Evolutionary conservation across 768 basidiomycete species (phyloP).

Genomic region (Thelephora aurantiotincta): DNA sequence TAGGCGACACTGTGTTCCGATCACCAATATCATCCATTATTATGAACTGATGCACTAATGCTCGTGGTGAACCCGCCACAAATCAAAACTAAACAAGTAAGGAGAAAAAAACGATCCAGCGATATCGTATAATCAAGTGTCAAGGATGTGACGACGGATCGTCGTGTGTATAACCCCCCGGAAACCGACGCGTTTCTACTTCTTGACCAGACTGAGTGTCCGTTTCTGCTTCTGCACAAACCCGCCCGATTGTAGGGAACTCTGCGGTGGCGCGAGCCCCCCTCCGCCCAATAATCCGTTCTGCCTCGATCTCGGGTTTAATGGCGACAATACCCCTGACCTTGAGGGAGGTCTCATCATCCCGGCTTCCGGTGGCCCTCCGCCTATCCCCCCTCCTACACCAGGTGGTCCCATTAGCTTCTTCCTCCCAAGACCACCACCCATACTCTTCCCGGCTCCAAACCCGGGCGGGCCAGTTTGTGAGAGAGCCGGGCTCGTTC

Average conservation of each 20-base stretch:
- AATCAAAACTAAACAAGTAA: background rate
- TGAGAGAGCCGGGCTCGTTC: constrained; percentile 9
- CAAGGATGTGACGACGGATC: too few relatives aligned
- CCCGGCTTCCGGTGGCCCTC: constrained; percentile 42
- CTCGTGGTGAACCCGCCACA: constrained; percentile 1
- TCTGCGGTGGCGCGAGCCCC: constrained; percentile 18
- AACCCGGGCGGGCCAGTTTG: too few relatives aligned
- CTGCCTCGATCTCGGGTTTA: constrained; percentile 53
- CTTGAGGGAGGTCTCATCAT: constrained; percentile 15
- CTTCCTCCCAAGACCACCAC: constrained; percentile 6
- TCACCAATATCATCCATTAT: too few relatives aligned
- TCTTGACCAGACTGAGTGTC: constrained; percentile 25
- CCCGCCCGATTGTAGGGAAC: constrained; percentile 9
- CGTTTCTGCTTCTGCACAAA: constrained; percentile 25
- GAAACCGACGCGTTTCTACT: constrained; percentile 11
- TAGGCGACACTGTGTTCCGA: background rate
- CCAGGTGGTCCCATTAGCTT: constrained; percentile 27
- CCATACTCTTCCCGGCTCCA: too few relatives aligned
- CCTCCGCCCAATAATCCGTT: constrained; percentile 23
- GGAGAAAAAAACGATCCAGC: constrained; percentile 1
- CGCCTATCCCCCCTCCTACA: too few relatives aligned
- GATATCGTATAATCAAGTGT: constrained; percentile 2
- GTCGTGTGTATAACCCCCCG: too few relatives aligned
- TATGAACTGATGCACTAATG: background rate
- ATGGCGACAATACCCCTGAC: constrained; percentile 40